Base-by-base conservation (phyloP, 192 early-diverging fungal genomes). In the Lunasporangiospora selenospora region DNA sequence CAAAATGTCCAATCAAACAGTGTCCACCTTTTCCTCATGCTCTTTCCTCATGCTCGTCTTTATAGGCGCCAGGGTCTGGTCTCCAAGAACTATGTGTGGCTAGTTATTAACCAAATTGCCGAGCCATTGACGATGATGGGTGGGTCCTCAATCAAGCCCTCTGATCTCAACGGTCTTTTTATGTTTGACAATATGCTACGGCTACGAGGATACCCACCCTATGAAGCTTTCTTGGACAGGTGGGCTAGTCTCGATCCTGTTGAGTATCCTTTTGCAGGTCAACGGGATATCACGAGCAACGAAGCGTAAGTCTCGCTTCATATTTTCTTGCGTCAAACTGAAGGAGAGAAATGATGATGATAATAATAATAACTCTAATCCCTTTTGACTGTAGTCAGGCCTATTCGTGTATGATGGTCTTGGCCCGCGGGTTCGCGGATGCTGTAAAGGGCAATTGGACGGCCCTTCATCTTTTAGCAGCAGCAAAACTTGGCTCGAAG, bases 401-500 rank as follows among this genome's bases (percentile, higher is more conserved):
- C 0, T 83, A 83, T 54, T 83, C 81, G 1, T 83, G 81, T 42
- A 83, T 83, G 81, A 80, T 78, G 78, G 64, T 75, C 5, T 76
- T 83, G 75, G 81, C 81, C 26, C 30, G 58, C 11, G 81, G 76
- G 10, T 83, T 83, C 47, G 59, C 69, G 30, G 58, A 63, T 23
- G 69, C 55, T 36, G 39, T 53, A 37, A 63, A 63, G 21, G 69
- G 69, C 13, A 73, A 73, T 29, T 45, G 40, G 54, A 73, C 69
- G 8, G 54, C 69, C 2, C 49, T 73, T 12, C 53, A 58, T 34
- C 29, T 58, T 7, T 27, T 73, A 15, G 59, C 69, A 2, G 34
- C 53, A 18, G 69, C 60, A 0, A 49, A 45, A 12, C 27, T 63
- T 29, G 55, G 69, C 12, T 23, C 81, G 71, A 24, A 80, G 8